Evolutionary conservation across 148 eudicot genomes (phyloP), one percentile per base, ranked within the genome.

Genomic region (Agrostemma githago): DNA sequence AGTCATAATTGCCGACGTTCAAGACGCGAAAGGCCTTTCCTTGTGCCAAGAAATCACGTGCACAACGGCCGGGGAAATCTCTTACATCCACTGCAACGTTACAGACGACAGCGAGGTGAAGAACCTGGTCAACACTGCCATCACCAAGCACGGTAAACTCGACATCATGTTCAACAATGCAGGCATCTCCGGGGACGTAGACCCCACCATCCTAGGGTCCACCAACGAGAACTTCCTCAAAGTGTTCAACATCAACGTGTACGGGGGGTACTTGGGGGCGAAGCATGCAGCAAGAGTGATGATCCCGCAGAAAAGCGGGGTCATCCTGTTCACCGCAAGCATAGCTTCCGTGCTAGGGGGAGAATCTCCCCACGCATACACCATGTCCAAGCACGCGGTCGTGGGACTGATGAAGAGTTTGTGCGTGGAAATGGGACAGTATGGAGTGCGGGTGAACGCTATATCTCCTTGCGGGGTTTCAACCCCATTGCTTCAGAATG

Each of bases 111-210:
- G 62, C 2, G 79, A 83, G n/a, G 83, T 87, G 15, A 54, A 66
- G 19, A 72, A 79, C n/a, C 76, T 72, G 1, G 78, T 87, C 3
- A 74, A 84, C 12, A 3, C 58, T 3, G 74, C 90, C 0, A 16
- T 87, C 12, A 37, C 82, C 4, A 79, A 65, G 70, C 74, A 82
- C 51, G 86, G 88, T 0, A 83, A 76, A 65, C 90, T 87, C n/a
- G 88, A 87, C 85, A 83, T 87, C 54, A 84, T 87, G 90, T 84
- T 75, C 79, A 80, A 79, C 84, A 87, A 87, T 19, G 90, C 87
- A 0, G 90, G 90, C 4, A 78, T 70, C 5, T 42, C 72, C 1
- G 84, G 82, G 2, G 77, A 78, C 6, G 0, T 17, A 4, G 42
- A 73, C 20, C 73, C 46, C 9, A 77, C 73, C n/a, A 80, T 85